These are phyloP conservation scores for Ceriops tagal DNA, from an alignment of 345 rosid genomes.

Conservation along the genomic window DNA sequence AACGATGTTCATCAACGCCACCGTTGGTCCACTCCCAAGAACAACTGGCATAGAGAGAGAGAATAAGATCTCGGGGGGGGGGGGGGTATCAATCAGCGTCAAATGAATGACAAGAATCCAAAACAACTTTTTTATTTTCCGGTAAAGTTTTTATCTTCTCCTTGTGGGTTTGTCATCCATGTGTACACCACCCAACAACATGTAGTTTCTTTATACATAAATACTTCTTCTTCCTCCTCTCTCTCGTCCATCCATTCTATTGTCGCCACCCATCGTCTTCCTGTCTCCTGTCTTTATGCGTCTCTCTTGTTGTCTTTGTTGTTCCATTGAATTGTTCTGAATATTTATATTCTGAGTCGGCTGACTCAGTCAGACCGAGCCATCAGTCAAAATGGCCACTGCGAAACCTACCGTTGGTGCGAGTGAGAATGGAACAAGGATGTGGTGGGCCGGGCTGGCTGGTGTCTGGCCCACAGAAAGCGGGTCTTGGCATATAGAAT, in stretches of 20 bases:
- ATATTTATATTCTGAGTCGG: no score
- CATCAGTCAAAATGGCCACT: no score
- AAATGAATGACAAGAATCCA: slow-evolving; percentile 34
- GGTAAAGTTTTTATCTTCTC: background rate
- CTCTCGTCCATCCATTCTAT: no score
- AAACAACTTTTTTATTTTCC: background rate
- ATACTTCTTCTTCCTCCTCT: background rate
- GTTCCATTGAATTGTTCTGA: no score
- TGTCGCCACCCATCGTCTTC: no score
- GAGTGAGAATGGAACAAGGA: no score
- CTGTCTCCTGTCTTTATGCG: no score
- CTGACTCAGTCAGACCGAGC: no score
- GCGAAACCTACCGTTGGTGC: no score
- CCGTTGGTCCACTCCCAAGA: background rate
- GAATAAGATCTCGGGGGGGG: background rate
- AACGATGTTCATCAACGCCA: slow-evolving; percentile 8
- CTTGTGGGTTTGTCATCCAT: background rate
- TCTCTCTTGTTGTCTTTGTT: no score
- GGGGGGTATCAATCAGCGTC: background rate
- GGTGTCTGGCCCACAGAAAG: slow-evolving; percentile 25
- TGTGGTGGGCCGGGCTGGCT: background rate
- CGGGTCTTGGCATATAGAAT: slow-evolving; percentile 14
- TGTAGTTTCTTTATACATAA: background rate
- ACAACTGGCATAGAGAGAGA: slow-evolving; percentile 12
- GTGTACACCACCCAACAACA: background rate